Evolutionary conservation across 371 early-diverging fungal species (phyloP).

Genomic region (Circinella minor): DNA sequence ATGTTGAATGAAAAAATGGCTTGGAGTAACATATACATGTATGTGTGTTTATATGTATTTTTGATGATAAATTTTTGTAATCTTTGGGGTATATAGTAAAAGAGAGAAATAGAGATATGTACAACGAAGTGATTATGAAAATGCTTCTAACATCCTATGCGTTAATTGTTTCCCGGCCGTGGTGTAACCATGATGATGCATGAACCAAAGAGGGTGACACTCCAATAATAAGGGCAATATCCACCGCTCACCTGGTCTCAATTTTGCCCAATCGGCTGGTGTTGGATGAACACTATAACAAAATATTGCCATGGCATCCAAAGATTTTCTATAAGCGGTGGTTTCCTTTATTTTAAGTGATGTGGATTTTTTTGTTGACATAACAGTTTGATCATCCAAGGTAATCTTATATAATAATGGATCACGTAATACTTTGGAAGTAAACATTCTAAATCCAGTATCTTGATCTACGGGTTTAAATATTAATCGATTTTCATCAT

Average conservation of each 20-base stretch:
- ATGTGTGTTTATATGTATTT: neutral
- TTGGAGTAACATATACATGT: neutral
- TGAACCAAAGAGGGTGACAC: conserved; percentile 1
- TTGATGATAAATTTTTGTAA: no score
- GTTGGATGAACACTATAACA: neutral
- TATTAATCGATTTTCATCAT: neutral
- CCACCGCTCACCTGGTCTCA: conserved; percentile 1
- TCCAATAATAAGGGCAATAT: neutral
- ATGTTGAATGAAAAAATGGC: no score
- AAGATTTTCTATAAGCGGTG: neutral
- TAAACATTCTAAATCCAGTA: conserved; percentile 3
- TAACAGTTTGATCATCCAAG: neutral
- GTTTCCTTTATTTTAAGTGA: neutral
- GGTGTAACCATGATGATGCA: conserved; percentile 8
- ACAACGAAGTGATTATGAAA: neutral
- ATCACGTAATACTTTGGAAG: conserved; percentile 11
- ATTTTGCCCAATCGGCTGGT: neutral
- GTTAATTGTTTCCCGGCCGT: neutral
- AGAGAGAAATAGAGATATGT: no score
- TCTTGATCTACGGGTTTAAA: conserved; percentile 3
- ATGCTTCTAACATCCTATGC: neutral
- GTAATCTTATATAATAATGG: conserved; percentile 4
- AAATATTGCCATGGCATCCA: neutral
- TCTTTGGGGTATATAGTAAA: no score
- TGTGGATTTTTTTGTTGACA: neutral